Base-by-base conservation (phyloP, 371 early-diverging fungal genomes). In the Rhizopus microsporus region DNA sequence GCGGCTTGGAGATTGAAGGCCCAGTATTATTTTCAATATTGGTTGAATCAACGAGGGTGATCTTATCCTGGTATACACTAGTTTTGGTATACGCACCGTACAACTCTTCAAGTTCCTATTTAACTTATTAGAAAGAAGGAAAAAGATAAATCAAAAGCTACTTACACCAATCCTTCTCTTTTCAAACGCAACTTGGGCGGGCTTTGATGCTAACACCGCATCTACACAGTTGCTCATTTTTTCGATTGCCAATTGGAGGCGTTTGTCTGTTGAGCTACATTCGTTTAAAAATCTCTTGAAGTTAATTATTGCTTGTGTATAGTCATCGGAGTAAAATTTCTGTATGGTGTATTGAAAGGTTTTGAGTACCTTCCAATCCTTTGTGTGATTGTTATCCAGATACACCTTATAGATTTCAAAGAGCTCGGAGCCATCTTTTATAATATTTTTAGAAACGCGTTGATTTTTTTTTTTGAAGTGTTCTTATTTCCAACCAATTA, bases 61-160 rank as follows among this genome's bases (percentile, higher is more conserved):
- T 39, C 56, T 56, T 56, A 48, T 56, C 49, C 48, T 56, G 56
- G 56, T 56, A 49, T 49, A 56, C 56, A 38, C 56, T 56, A 30
- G 48, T 48, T 56, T 56, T 47, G 40, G 32, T n/a, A 47, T 48
- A 10, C 38, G 48, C 49, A 12, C 40, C 39, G 40, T 56, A 56
- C 31, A 48, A 48, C 48, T 56, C 39, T 56, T 56, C 7, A 48
- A 48, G 56, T 48, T 56, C 56, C 56, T 56, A 56, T 56, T 48
- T 48, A 56, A 56, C 39, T 48, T 56, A 56, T 56, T 56, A 56
- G 49, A 44, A 32, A 44, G 7, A 29, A 47, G 17, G 56, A 48
- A 56, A 56, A 56, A 40, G 40, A 48, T 56, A 46, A 15, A 45
- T 55, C 48, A 48, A 47, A 56, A 56, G 31, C 48, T 56, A 56